Conservation (phyloP, 192 early-diverging fungal genomes). For the Pecoramyces ruminantium region DNA sequence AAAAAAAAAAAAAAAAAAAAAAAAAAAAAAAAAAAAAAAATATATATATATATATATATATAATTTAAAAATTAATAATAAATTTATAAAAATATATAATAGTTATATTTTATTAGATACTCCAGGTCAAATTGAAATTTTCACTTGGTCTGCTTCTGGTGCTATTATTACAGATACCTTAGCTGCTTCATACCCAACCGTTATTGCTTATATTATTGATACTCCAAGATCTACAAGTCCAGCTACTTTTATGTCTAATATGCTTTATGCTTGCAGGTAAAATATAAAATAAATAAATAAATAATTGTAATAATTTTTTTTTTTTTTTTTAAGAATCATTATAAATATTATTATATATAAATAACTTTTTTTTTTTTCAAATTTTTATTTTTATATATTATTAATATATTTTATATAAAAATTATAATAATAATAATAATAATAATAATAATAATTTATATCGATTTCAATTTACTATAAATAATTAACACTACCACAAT, state of each 20-base stretch:
- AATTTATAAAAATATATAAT: constrained; percentile 1
- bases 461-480: too few species aligned
- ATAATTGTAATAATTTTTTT: not conserved
- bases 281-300: not conserved
- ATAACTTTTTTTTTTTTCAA: too few species aligned
- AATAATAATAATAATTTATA: too few species aligned
- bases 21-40: too few species aligned
- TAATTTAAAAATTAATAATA: not conserved
- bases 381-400: too few species aligned
- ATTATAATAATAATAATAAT: too few species aligned
- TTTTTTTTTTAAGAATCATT: too few species aligned
- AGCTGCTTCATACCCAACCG: constrained; percentile 78
- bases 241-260: constrained; percentile 96
- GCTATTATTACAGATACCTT: constrained; percentile 88
- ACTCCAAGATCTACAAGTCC: constrained; percentile 82
- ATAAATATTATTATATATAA: too few species aligned
- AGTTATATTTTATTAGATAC: constrained; percentile 81
- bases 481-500: too few species aligned
- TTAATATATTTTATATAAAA: too few species aligned
- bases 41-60: not conserved
- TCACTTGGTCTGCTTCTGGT: constrained; percentile 96
- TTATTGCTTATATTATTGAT: constrained; percentile 85
- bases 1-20: too few species aligned
- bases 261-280: constrained; percentile 76
- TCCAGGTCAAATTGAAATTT: constrained; percentile 97